Percentiles rank a stretch among this genome's conserved stretches.
Conservation (phyloP, 805 yeast genomes). For the Priceomyces melissophilus region DNA sequence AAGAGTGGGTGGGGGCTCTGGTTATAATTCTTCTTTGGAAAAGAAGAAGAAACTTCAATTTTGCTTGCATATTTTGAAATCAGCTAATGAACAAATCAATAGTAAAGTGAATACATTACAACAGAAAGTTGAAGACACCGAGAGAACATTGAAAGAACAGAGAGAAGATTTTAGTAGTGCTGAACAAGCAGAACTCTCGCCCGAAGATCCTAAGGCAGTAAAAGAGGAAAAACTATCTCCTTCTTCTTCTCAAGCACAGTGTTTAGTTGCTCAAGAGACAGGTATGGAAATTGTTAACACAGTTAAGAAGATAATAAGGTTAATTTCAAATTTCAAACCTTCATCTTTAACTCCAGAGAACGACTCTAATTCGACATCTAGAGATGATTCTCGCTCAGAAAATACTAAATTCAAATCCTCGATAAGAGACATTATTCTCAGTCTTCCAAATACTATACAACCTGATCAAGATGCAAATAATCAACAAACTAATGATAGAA, state of each 20-base stretch:
- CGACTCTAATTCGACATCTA: constrained; percentile 9
- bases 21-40: constrained; percentile 46
- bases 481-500: constrained; percentile 52
- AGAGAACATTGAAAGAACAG: constrained; percentile 26
- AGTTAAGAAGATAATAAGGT: constrained; percentile 79
- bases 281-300: constrained; percentile 84
- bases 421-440: constrained; percentile 74
- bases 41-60: constrained; percentile 73
- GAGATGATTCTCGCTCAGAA: constrained; percentile 6
- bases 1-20: constrained; percentile 11
- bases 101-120: constrained; percentile 64
- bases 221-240: constrained; percentile 5
- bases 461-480: constrained; percentile 25
- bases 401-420: constrained; percentile 49
- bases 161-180: constrained; percentile 10
- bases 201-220: constrained; percentile 11
- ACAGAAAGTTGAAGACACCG: constrained; percentile 45
- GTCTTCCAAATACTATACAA: constrained; percentile 59
- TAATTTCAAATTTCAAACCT: constrained; percentile 74
- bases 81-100: constrained; percentile 77
- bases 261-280: constrained; percentile 36
- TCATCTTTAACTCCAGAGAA: constrained; percentile 24
- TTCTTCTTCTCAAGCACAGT: too few relatives aligned
- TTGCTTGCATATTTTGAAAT: constrained; percentile 71
- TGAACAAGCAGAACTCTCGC: constrained; percentile 14